phyloP scores from a whole-genome alignment of 2,329 filamentous ascomycete genomes.

The Cryphonectria japonica region DNA sequence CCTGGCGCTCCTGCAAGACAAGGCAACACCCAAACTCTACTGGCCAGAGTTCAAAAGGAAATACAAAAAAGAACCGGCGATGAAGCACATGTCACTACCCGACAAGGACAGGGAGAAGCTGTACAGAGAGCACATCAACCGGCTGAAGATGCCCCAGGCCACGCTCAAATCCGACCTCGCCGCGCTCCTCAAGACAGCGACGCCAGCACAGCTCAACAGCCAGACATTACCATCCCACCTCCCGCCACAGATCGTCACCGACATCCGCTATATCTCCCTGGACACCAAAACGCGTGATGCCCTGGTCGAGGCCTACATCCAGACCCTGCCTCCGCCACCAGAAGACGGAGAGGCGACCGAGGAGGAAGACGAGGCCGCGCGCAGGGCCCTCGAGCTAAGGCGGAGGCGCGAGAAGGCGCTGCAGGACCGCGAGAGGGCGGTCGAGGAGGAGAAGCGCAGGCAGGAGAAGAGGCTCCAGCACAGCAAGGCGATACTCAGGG shows the following conservation, averaged over 20 bases:
- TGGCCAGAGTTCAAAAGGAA: constrained; percentile 97
- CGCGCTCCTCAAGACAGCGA: constrained; percentile 64
- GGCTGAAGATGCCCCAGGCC: constrained; percentile 67
- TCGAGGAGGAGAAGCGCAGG: constrained; percentile 65
- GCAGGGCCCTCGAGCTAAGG: constrained; percentile 55
- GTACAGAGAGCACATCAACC: constrained; percentile 74
- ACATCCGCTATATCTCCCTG: constrained; percentile 72
- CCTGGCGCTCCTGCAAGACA: constrained; percentile 76
- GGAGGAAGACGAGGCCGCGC: constrained; percentile 57
- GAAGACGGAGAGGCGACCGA: constrained; percentile 45
- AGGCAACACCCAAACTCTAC: constrained; percentile 89
- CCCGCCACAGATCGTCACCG: constrained; percentile 64
- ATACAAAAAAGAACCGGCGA: constrained; percentile 76
- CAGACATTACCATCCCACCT: constrained; percentile 59
- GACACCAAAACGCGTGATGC: constrained; percentile 63
- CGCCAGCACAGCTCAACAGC: constrained; percentile 62
- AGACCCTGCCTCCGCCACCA: constrained; percentile 63
- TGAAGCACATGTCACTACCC: constrained; percentile 72
- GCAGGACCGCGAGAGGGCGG: constrained; percentile 63
- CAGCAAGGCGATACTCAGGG: constrained; percentile 64
- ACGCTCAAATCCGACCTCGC: constrained; percentile 72
- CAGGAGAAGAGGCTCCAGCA: constrained; percentile 62
- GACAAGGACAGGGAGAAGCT: constrained; percentile 81
- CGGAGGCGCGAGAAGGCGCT: constrained; percentile 68
- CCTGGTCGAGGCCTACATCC: constrained; percentile 68